A percentile compares a stretch with the other conserved stretches of the same genome.
Conservation (phyloP, 192 early-diverging fungal genomes). For the Diversispora epigaea region DNA sequence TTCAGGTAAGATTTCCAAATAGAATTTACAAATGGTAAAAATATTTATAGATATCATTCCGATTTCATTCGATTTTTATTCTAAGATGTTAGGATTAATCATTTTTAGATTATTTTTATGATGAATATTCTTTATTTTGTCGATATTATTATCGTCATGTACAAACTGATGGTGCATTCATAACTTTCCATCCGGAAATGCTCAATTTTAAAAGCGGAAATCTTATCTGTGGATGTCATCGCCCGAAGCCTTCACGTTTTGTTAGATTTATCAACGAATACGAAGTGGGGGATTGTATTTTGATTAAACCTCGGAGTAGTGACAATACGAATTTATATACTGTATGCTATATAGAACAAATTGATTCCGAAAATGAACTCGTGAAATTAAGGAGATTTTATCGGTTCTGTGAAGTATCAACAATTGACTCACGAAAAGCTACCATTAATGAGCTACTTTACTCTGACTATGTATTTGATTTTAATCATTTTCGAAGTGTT, state of each 20-base stretch:
- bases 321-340: conserved; percentile 7
- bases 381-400: conserved; percentile 14
- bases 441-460: conserved; percentile 22
- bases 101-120: neutral
- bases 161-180: neutral
- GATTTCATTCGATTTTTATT: too few relatives aligned
- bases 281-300: conserved; percentile 13
- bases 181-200: neutral
- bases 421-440: neutral
- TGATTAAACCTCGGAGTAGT: neutral
- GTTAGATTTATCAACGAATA: conserved; percentile 11
- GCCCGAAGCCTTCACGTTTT: neutral
- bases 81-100: neutral
- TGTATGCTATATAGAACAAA: conserved; percentile 1
- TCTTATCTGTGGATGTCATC: neutral
- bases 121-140: conserved; percentile 8
- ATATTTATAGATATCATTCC: neutral
- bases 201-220: neutral
- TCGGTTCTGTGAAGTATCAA: neutral
- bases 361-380: neutral
- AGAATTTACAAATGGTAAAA: too few relatives aligned
- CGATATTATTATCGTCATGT: conserved; percentile 10
- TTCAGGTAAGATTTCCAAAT: conserved; percentile 19
- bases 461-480: conserved; percentile 24
- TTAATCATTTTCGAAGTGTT: neutral